Base-by-base conservation (phyloP, 345 rosid genomes). In the Pseudoturritis turrita region DNA sequence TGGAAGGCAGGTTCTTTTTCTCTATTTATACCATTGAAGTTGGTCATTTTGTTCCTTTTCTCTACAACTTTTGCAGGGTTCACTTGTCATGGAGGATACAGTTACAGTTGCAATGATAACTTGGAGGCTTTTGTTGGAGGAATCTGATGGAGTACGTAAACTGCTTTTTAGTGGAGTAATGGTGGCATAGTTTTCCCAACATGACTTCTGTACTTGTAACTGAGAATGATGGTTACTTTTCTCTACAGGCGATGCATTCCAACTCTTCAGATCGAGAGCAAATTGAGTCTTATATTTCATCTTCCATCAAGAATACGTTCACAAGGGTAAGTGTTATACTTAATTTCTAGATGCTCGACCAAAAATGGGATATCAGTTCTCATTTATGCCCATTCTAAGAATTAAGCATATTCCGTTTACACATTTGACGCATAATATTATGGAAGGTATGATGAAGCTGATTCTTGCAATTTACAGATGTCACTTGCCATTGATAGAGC, bases 91-190 rank as follows among this genome's bases (percentile, higher is more conserved):
- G 95, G 95, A 87, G 74, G 85, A 86, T 81, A 80, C 85, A 44
- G 86, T 95, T 52, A 77, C 88, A 66, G 83, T 88, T 79, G 93
- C 97, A 74, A 89, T 95, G 96, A 77, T 89, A 60, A 81, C 87
- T 72, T 83, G 90, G 81, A 87, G 97, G 83, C 96, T 95, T 82
- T 87, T 91, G 63, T 65, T 84, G 76, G 98, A 89, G 83, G 96
- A 91, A 78, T 84, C 96, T 83, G 99, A 91, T 75, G 62, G 69
- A 73, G 97, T 89, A 84, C 52, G 86, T 61, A 45, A 68, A 61
- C 14, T 59, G 10, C 29, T 52, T 59, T 71, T 55, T 33, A 29
- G 22, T 61, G 64, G 36, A 61, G 23, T 21, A n/a, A 35, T 74
- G 39, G 21, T 43, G 63, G 35, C 56, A 67, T 68, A 33, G 41